Conservation (phyloP, 1,139 yeast species). For the Tardiomyces depauwii region DNA sequence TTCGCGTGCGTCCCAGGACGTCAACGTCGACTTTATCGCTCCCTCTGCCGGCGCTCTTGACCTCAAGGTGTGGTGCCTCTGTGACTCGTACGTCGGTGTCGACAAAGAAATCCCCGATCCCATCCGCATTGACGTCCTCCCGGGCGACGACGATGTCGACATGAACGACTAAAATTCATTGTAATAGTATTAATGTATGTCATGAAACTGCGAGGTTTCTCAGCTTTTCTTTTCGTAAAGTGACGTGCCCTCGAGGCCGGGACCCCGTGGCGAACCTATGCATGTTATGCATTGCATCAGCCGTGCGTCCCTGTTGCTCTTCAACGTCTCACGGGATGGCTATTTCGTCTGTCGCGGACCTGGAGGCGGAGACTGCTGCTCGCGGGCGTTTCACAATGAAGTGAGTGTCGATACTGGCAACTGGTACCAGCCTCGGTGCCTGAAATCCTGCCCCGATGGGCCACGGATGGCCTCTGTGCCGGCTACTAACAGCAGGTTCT, state of each 20-base stretch:
- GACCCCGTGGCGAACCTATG: too few relatives aligned
- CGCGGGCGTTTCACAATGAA: background rate
- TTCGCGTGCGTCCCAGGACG: slow-evolving; percentile 39
- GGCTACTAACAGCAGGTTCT: slow-evolving; percentile 35
- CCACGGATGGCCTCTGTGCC: too few relatives aligned
- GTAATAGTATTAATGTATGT: background rate
- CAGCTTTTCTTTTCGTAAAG: too few relatives aligned
- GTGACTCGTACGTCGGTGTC: slow-evolving; percentile 85
- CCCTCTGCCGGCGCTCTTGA: slow-evolving; percentile 51
- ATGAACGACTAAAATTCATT: background rate
- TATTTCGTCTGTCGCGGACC: background rate
- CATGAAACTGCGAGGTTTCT: too few relatives aligned
- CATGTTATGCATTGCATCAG: too few relatives aligned
- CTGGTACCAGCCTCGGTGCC: too few relatives aligned
- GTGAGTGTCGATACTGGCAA: too few relatives aligned
- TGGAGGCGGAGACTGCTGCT: background rate
- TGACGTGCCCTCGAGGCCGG: too few relatives aligned
- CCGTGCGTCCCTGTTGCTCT: background rate
- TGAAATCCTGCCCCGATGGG: too few relatives aligned
- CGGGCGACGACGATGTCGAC: background rate
- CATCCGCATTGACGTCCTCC: background rate
- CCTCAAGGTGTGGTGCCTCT: slow-evolving; percentile 71
- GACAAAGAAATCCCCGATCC: slow-evolving; percentile 54
- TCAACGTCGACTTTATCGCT: slow-evolving; percentile 45
- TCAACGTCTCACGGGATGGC: background rate